Percentiles rank a stretch among this genome's conserved stretches.
These are phyloP conservation scores for Dactylellina cionopaga DNA, from an alignment of 2,329 filamentous ascomycete genomes.

Conservation along the genomic window DNA sequence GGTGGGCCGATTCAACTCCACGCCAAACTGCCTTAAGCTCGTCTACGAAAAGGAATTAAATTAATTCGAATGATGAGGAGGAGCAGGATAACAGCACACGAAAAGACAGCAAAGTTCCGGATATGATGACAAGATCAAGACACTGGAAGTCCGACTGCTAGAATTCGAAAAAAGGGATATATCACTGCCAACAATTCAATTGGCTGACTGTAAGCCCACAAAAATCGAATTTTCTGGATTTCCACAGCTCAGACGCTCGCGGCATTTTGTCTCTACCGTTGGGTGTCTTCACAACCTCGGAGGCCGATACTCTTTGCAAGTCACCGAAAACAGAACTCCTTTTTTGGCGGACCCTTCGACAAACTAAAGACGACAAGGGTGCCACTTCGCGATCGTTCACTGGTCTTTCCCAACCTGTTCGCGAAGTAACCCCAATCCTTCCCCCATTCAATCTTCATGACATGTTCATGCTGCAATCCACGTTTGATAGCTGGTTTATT, in stretches of 20 bases:
- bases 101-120: background rate
- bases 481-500: background rate
- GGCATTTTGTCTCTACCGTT: background rate
- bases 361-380: constrained; percentile 11
- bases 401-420: constrained; percentile 43
- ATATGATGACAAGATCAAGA: no score
- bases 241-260: background rate
- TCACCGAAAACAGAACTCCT: constrained; percentile 21
- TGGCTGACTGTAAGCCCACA: no score
- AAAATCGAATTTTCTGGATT: no score
- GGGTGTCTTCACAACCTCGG: constrained; percentile 5
- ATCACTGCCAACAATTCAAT: no score
- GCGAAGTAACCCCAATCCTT: constrained; percentile 23
- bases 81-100: background rate
- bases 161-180: no score
- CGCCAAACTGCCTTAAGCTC: background rate
- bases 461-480: background rate
- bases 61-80: background rate
- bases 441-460: constrained; percentile 1
- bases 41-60: constrained; percentile 13
- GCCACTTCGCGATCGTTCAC: constrained; percentile 14
- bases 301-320: constrained; percentile 27
- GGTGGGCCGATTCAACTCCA: constrained; percentile 3
- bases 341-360: background rate
- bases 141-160: no score